A percentile compares a stretch with the other conserved stretches of the same genome.
Conservation (phyloP, 208 protist species). For the Trypanosoma melophagium region DNA sequence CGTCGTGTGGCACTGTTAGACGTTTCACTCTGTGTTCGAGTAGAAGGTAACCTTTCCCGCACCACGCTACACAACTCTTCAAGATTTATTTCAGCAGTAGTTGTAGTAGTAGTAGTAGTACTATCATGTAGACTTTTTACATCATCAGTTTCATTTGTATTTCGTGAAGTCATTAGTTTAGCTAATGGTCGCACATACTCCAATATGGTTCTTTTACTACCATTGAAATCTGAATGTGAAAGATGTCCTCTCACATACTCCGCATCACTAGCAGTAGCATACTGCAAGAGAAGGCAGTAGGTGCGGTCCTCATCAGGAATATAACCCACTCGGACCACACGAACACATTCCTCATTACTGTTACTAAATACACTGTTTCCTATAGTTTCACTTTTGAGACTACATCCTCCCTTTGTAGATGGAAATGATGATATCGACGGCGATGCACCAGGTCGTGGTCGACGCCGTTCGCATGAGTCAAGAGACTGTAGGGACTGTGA, state of each 20-base stretch:
- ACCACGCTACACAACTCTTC: conserved; percentile 13
- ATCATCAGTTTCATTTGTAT: not conserved
- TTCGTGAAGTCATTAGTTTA: not conserved
- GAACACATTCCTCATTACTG: conserved; percentile 22
- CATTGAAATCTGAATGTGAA: conserved; percentile 32
- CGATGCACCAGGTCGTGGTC: too few species aligned
- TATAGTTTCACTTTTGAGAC: not conserved
- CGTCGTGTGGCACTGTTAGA: not conserved
- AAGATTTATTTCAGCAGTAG: not conserved
- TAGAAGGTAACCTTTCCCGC: not conserved
- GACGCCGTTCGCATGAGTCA: not conserved
- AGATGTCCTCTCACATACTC: conserved; percentile 35
- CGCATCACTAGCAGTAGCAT: conserved; percentile 31
- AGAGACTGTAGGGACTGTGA: conserved; percentile 43
- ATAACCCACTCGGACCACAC: conserved; percentile 57
- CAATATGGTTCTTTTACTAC: conserved; percentile 33
- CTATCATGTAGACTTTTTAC: not conserved
- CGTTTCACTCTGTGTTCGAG: not conserved
- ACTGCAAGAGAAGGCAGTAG: conserved; percentile 71
- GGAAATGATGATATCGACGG: too few species aligned
- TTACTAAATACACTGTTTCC: conserved; percentile 12
- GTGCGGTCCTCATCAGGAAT: conserved; percentile 56
- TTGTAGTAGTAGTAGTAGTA: not conserved
- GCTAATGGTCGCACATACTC: conserved; percentile 37
- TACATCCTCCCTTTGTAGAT: not conserved